Conservation (phyloP, 148 eudicot genomes). For the Cornus florida region DNA sequence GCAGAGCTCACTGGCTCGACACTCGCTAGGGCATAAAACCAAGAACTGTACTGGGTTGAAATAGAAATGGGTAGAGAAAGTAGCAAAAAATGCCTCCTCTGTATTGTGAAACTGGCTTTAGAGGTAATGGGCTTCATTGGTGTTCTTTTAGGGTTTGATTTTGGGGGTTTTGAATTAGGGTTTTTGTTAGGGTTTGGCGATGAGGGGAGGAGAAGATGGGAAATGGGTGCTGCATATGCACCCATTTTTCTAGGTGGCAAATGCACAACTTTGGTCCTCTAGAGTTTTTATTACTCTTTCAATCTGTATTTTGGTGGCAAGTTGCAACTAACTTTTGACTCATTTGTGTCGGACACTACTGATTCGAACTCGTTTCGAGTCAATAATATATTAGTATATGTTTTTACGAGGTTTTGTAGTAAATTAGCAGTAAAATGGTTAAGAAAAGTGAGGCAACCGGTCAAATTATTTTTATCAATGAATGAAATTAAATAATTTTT, state of each 20-base stretch:
- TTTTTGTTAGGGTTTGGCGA: conserved; percentile 6
- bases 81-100: conserved; percentile 27
- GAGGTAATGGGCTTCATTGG: neutral
- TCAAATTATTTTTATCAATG: too few species aligned
- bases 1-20: conserved; percentile 24
- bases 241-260: conserved; percentile 11
- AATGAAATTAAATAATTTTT: too few species aligned
- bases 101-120: neutral
- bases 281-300: neutral
- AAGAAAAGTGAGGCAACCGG: too few species aligned
- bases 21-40: neutral
- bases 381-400: too few species aligned
- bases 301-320: neutral
- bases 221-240: conserved; percentile 18
- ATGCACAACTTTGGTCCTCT: neutral
- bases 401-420: too few species aligned
- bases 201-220: conserved; percentile 24
- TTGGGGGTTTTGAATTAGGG: conserved; percentile 9
- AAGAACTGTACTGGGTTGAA: conserved; percentile 1
- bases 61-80: conserved; percentile 23
- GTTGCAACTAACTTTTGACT: neutral
- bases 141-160: neutral
- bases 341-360: neutral
- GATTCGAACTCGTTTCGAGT: too few species aligned
- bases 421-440: too few species aligned